Percentiles rank a stretch among this genome's conserved stretches.
Evolutionary conservation across 2,329 filamentous ascomycete species (phyloP).

Genomic region (Pseudomassariella vexata): DNA sequence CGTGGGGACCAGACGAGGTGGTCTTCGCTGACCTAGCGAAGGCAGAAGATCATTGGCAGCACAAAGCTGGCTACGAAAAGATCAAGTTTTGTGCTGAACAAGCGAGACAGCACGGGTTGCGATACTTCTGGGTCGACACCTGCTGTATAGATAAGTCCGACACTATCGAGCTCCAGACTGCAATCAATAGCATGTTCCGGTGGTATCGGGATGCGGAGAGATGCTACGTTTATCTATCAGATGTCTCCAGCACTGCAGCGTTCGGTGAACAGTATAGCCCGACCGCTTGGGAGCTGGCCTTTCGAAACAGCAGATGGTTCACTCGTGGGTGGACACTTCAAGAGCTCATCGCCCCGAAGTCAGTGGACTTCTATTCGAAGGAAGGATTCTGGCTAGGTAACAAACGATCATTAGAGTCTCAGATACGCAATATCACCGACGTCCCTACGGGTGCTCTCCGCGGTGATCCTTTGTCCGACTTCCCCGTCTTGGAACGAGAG

Average conservation of each 20-base stretch:
- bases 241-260: not conserved
- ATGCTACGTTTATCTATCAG: slow-evolving; percentile 3
- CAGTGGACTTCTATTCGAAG: slow-evolving; percentile 4
- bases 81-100: slow-evolving; percentile 1
- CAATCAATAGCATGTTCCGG: slow-evolving; percentile 4
- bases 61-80: slow-evolving; percentile 1
- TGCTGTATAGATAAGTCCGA: slow-evolving; percentile 1
- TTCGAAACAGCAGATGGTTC: slow-evolving; percentile 6
- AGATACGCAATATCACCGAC: not conserved
- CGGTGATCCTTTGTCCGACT: slow-evolving; percentile 2
- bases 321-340: slow-evolving; percentile 6
- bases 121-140: slow-evolving; percentile 4
- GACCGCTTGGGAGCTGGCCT: slow-evolving; percentile 1
- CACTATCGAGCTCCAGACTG: not conserved
- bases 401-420: slow-evolving; percentile 1
- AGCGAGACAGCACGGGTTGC: slow-evolving; percentile 4
- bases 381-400: slow-evolving; percentile 2
- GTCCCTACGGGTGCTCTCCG: slow-evolving; percentile 1
- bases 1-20: slow-evolving; percentile 9
- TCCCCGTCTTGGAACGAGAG: slow-evolving; percentile 5
- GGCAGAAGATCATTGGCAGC: not conserved
- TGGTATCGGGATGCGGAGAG: slow-evolving; percentile 1
- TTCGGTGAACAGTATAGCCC: not conserved
- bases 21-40: slow-evolving; percentile 2
- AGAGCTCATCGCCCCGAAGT: slow-evolving; percentile 4